Evolutionary conservation across 306 rosid species (phyloP), one percentile per base, ranked within the genome.

Genomic region (Ormosia semicastrata): DNA sequence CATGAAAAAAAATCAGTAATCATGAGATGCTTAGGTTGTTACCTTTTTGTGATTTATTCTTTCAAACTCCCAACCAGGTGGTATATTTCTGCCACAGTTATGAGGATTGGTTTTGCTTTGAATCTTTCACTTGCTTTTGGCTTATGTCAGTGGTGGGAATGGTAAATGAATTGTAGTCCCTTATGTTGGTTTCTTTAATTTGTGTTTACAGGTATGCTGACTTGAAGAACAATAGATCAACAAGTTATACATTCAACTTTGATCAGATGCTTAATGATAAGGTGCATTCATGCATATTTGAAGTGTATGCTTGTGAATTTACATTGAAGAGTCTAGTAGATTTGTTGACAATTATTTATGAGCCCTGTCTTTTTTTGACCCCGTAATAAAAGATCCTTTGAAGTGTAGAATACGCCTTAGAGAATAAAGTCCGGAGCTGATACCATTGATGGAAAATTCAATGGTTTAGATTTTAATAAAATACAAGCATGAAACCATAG

Each of bases 191-290:
- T 4, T 66, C 79, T 70, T 71, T 47, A 47, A 53, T 80, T 33
- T 78, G 79, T 83, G 79, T 86, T 84, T 78, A 76, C 92, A 93
- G 97, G 92, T 96, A 94, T 87, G 99, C 99, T 72, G 99, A 96
- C 79, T 81, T 96, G 85, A 96, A 92, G 91, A 96, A 89, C 85
- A 96, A 96, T 72, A 93, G 98, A 83, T 77, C 84, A 77, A 93
- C 98, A 60, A 92, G 90, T 88, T 96, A 96, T 87, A 93, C 95
- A 1, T 93, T 93, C 89, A 94, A 88, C 89, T 96, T 92, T 60
- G 92, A 94, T 86, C 99, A 92, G 84, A 96, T 96, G 98, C 94
- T 96, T 47, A 96, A 63, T 81, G 98, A 95, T 76, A 93, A 95
- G 98, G 98, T 95, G 69, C 66, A 13, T 59, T 86, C 44, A 63